Conservation (phyloP, 2,329 filamentous ascomycete species). For the Botrytis aclada region DNA sequence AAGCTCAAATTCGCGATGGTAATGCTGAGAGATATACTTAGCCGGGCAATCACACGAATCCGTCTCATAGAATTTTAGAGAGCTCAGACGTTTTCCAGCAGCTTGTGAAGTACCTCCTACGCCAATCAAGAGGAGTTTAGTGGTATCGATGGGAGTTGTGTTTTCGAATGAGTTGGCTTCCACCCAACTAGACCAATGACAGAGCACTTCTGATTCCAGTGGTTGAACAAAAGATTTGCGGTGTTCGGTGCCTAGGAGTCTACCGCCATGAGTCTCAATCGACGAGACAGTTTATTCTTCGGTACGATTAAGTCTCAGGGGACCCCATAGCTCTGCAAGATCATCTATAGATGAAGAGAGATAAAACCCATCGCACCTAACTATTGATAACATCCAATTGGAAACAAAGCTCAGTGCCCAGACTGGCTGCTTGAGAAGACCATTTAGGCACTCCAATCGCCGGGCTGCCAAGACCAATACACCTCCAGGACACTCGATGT, state of each 20-base stretch:
- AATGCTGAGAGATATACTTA: background rate
- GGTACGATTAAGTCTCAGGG: background rate
- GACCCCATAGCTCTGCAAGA: slow-evolving; percentile 1
- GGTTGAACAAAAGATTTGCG: background rate
- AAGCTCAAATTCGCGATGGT: background rate
- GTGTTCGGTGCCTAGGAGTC: background rate
- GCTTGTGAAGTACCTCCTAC: background rate
- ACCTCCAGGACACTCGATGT: background rate
- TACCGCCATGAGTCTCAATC: background rate
- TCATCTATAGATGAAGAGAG: background rate
- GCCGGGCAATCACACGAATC: background rate
- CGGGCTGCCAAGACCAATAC: background rate
- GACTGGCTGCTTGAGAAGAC: background rate
- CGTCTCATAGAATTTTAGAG: background rate
- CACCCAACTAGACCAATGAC: background rate
- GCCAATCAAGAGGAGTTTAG: background rate
- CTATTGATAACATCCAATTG: background rate
- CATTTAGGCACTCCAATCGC: background rate
- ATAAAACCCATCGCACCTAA: background rate
- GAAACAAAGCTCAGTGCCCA: background rate
- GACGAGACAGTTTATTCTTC: background rate
- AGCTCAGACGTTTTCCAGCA: background rate
- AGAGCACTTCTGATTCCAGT: background rate
- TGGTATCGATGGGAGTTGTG: background rate
- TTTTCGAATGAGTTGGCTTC: background rate